Evolutionary conservation across 805 yeast genomes (phyloP), one percentile per base, ranked within the genome.

Genomic region (Hanseniaspora lindneri): DNA sequence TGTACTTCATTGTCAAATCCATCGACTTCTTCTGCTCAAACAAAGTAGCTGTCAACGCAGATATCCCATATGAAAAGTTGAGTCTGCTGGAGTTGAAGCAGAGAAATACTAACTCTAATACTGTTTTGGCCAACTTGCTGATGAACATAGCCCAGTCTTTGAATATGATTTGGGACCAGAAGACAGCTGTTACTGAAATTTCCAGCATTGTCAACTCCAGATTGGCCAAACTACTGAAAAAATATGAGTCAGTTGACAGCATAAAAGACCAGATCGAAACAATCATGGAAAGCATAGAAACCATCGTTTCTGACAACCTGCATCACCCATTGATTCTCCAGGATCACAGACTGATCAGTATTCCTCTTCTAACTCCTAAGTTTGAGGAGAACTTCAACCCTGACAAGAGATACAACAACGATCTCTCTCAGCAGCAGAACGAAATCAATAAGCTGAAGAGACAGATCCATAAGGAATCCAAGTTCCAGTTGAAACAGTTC

Each of bases 301-400:
- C 13, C 11, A 28, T 46, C 6, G 20, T 14, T 19, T 8, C 27
- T 5, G 20, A 39, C 8, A 67, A 71, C 33, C 77, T 72, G 44
- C 75, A 83, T 52, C 67, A 62, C 51, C 96, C 96, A 50, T 73
- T 92, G 57, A 69, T 77, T 14, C 71, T 92, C 53, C 99, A 92
- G 66, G 67, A 75, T 7, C 96, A 88, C 68, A 77, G 75, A 59
- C 86, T 94, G 21, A 61, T 92, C 49, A 83, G 95, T 3, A 83
- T 92, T 59, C 80, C 87, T 35, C 75, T 95, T 2, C 75, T 74
- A 58, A 82, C 87, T 32, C 99, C 99, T 54, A 80, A 83, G 66
- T 92, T 82, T 62, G 96, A 89, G 66, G 97, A 86, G 59, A 86
- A 87, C 70, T 92, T 80, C 75, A 89, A 88, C 67, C 95, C 96